Evolutionary conservation across 306 rosid genomes (phyloP), one percentile per base, ranked within the genome.

Genomic region (Phaseolus lunatus): DNA sequence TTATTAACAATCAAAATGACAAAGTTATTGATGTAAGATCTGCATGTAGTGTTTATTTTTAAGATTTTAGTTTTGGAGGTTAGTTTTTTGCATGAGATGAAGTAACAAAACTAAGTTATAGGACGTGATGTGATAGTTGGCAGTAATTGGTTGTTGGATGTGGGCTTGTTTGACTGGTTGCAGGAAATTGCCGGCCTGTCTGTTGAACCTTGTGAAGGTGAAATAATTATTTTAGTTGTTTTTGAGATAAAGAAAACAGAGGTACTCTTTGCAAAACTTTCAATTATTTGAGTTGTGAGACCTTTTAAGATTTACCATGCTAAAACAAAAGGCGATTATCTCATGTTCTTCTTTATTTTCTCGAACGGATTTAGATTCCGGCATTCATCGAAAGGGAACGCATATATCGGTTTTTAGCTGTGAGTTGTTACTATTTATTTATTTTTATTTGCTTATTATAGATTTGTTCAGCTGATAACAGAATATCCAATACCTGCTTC

Each of bases 131-230:
- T 52, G 15, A 20, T 20, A 54, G 22, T 53, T 20, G 64, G 41
- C 41, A 35, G 41, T 35, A 7, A 35, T 35, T 31, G 39, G 13
- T 24, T 66, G 33, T 56, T 43, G 20, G 44, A 35, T 16, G 33
- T 7, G 15, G 43, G 35, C 2, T 20, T n/a, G 2, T 59, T 63
- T 63, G 49, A 18, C 31, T 65, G 18, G 7, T 85, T 79, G 66
- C 88, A 94, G 93, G 98, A 94, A 85, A 78, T 92, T 73, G 90
- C 96, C 11, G 87, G 82, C 66, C 90, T 94, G 72, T 84, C 95
- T 37, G 95, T 77, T 16, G 97, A 94, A 79, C 97, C 93, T 39
- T 89, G 84, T 84, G 93, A 90, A 69, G 90, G 80, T n/a, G 97
- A 94, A 87, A 84, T 68, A 23, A 86, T 92, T 71, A 12, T 85